Evolutionary conservation across 257 asterid species (phyloP).

Genomic region (Solanum chiquidenum): DNA sequence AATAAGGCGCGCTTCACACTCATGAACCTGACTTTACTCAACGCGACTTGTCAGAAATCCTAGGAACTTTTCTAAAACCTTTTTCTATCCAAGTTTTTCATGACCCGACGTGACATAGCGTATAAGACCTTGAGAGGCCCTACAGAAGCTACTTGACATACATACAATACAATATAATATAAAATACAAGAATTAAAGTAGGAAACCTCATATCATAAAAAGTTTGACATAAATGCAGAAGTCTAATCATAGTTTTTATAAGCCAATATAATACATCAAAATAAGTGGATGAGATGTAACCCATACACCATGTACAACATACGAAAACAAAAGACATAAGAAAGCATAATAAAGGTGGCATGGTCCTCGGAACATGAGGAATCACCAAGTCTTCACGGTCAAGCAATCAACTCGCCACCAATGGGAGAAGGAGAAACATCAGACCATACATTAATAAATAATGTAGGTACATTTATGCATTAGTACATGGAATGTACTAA

Average conservation of each 20-base stretch:
- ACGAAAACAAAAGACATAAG: background rate
- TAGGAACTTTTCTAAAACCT: background rate
- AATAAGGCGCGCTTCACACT: background rate
- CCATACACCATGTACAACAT: background rate
- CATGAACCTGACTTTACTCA: background rate
- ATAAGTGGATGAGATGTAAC: background rate
- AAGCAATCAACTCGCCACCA: background rate
- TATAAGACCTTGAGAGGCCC: background rate
- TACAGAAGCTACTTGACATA: background rate
- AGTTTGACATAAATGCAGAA: background rate
- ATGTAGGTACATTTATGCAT: background rate
- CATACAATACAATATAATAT: background rate
- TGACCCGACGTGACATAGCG: background rate
- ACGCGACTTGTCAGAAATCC: background rate
- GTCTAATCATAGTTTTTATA: background rate
- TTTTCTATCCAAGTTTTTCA: background rate
- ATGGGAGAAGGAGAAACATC: background rate
- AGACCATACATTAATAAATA: no score
- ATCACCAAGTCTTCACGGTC: background rate
- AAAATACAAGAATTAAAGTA: no score
- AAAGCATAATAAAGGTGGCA: background rate
- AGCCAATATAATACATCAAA: background rate
- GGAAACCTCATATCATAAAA: background rate
- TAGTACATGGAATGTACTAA: background rate
- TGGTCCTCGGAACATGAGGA: no score